A percentile compares a stretch with the other conserved stretches of the same genome.
phyloP scores from a whole-genome alignment of 805 yeast species.

The Saccharomycopsis sp. region DNA sequence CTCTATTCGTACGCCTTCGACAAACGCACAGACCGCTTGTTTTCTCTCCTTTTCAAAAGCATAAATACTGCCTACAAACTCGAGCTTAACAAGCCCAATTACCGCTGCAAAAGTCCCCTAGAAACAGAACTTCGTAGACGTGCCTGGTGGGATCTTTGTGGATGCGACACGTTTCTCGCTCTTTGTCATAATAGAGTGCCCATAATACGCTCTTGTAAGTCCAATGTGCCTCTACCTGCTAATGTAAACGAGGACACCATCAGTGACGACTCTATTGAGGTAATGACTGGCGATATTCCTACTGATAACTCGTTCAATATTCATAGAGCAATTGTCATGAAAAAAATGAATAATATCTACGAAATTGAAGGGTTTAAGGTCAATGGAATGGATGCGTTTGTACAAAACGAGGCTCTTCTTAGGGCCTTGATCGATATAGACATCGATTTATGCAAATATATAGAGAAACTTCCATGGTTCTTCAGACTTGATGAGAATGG shows the following conservation, averaged over 20 bases:
- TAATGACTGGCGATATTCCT: conserved; percentile 16
- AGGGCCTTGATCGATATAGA: conserved; percentile 27
- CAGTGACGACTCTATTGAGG: conserved; percentile 6
- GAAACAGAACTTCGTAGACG: conserved; percentile 30
- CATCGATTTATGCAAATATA: conserved; percentile 24
- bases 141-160: conserved; percentile 25
- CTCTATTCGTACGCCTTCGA: conserved; percentile 27
- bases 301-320: conserved; percentile 23
- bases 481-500: conserved; percentile 26
- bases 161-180: conserved; percentile 22
- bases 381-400: conserved; percentile 21
- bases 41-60: conserved; percentile 24
- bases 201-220: conserved; percentile 21
- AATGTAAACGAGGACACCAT: conserved; percentile 30
- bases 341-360: conserved; percentile 23
- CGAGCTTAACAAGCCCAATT: conserved; percentile 26
- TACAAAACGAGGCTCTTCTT: conserved; percentile 22
- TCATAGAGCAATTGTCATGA: conserved; percentile 17
- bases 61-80: conserved; percentile 24
- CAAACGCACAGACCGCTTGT: conserved; percentile 25
- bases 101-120: conserved; percentile 23
- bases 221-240: conserved; percentile 30
- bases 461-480: conserved; percentile 24
- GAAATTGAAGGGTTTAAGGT: conserved; percentile 12
- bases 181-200: conserved; percentile 22